Evolutionary conservation across 331 rosid genomes (phyloP).

Genomic region (Quercus phellos): DNA sequence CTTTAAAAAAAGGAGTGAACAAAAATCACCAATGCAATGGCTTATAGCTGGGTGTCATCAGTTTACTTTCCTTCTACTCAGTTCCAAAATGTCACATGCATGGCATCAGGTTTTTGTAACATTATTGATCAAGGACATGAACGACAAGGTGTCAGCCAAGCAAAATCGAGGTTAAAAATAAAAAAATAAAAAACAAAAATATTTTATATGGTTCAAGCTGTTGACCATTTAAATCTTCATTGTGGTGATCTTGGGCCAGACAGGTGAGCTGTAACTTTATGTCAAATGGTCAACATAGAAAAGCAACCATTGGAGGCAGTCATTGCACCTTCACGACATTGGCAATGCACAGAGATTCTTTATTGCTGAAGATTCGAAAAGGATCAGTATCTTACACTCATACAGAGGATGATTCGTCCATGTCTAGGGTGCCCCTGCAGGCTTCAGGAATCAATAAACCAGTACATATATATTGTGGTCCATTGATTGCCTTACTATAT

Average conservation of each 20-base stretch:
- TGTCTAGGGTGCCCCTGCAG: not conserved
- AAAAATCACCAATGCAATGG: too few species aligned
- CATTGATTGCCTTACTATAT: not conserved
- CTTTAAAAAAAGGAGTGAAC: too few species aligned
- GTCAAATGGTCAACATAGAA: not conserved
- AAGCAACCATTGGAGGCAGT: not conserved
- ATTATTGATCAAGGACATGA: too few species aligned
- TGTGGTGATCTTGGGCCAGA: not conserved
- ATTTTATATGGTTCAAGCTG: not conserved
- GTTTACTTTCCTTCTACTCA: too few species aligned
- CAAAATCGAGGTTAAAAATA: not conserved
- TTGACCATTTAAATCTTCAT: not conserved
- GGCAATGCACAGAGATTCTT: conserved; percentile 2
- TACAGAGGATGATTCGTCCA: conserved; percentile 3
- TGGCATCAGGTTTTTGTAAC: too few species aligned
- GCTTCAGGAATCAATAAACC: not conserved
- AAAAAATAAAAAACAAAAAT: not conserved
- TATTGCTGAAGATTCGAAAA: conserved; percentile 18
- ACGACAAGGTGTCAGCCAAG: not conserved
- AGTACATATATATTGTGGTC: not conserved
- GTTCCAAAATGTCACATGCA: too few species aligned
- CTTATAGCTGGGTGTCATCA: too few species aligned
- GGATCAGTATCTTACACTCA: conserved; percentile 4
- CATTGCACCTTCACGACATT: not conserved
- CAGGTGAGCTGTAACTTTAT: not conserved